Evolutionary conservation across 2,329 filamentous ascomycete species (phyloP).

Genomic region (Beauveria medogensis): DNA sequence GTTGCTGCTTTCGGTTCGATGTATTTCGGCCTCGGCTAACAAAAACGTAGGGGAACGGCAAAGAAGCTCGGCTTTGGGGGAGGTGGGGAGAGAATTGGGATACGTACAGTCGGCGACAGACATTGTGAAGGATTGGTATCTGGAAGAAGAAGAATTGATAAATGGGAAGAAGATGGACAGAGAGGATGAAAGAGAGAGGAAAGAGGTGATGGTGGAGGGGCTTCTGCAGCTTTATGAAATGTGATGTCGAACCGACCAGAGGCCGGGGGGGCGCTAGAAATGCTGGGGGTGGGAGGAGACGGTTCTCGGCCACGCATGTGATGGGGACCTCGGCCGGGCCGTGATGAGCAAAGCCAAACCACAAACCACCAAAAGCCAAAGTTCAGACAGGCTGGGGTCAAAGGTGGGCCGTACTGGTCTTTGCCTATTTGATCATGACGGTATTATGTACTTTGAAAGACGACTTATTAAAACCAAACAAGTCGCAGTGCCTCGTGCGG

Average conservation of each 20-base stretch:
- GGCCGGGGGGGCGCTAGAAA: not conserved
- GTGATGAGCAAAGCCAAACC: not conserved
- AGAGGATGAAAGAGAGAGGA: not conserved
- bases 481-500: no score
- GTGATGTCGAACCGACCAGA: not conserved
- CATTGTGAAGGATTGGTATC: constrained; percentile 8
- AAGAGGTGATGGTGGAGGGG: not conserved
- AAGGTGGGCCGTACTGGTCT: not conserved
- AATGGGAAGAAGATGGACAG: not conserved
- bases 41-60: not conserved
- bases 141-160: not conserved
- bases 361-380: not conserved
- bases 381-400: not conserved
- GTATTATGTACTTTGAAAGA: no score
- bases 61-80: not conserved
- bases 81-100: not conserved
- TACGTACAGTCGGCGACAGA: constrained; percentile 12
- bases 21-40: not conserved
- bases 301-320: constrained; percentile 20
- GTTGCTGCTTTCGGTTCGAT: no score
- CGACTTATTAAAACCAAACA: no score
- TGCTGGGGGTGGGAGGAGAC: not conserved
- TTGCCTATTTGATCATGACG: no score
- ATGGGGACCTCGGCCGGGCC: constrained; percentile 25
- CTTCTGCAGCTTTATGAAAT: constrained; percentile 9